A percentile compares a stretch with the other conserved stretches of the same genome.
phyloP scores from a whole-genome alignment of 2,329 filamentous ascomycete genomes.

The Atkinsonella texensis region DNA sequence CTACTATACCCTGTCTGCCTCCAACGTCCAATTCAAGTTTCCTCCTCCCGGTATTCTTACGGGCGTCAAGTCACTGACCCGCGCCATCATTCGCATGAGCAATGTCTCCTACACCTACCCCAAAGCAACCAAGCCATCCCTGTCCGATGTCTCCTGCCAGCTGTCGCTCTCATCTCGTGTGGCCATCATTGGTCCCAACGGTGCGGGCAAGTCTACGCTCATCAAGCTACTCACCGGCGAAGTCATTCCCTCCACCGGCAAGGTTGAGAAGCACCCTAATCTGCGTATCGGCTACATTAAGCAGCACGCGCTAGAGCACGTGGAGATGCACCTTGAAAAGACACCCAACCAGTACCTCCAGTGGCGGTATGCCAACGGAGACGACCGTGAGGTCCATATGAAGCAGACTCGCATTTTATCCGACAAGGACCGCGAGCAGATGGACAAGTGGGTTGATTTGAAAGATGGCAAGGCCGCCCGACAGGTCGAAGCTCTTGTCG shows the following conservation, averaged over 20 bases:
- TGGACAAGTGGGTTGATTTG: constrained; percentile 81
- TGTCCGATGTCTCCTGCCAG: constrained; percentile 76
- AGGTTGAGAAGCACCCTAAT: constrained; percentile 97
- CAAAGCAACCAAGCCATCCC: constrained; percentile 75
- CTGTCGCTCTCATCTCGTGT: constrained; percentile 83
- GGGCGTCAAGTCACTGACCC: constrained; percentile 89
- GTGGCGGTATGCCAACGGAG: constrained; percentile 95
- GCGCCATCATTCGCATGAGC: constrained; percentile 89
- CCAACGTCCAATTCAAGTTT: constrained; percentile 93
- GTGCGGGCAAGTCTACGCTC: constrained; percentile 94
- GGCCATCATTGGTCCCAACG: constrained; percentile 93
- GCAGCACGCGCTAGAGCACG: constrained; percentile 96
- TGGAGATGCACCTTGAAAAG: constrained; percentile 99
- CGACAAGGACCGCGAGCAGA: constrained; percentile 72
- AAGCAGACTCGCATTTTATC: constrained; percentile 93
- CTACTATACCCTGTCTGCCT: constrained; percentile 90
- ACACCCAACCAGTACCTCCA: constrained; percentile 98
- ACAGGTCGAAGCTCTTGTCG: constrained; percentile 79
- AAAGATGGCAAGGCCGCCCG: constrained; percentile 67
- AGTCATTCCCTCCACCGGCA: constrained; percentile 67
- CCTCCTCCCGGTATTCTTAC: constrained; percentile 87
- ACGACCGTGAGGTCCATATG: constrained; percentile 92
- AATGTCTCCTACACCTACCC: constrained; percentile 91
- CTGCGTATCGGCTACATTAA: constrained; percentile 99
- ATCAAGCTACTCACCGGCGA: constrained; percentile 97